Base-by-base conservation (phyloP, 2,329 filamentous ascomycete species). In the Neoarthrinium moseri region DNA sequence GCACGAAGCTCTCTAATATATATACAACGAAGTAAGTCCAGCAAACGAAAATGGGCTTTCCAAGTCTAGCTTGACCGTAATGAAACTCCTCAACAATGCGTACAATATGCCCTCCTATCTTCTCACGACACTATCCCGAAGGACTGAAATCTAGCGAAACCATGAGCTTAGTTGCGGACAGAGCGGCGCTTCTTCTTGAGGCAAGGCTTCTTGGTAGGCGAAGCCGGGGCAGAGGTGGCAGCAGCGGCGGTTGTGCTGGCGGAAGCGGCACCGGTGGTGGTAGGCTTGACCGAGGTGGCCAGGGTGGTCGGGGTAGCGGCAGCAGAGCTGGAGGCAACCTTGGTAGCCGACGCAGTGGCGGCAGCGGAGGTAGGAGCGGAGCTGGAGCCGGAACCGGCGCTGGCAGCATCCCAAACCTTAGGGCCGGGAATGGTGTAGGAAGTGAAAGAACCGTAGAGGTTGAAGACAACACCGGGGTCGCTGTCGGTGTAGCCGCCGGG, bases 381-480 rank as follows among this genome's bases (percentile, higher is more conserved):
- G 33, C 32, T 22, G 30, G 23, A 22, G 20, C 24, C 34, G 26
- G 23, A 26, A 7, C 37, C 35, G 10, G 40, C 12, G 20, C 27
- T 41, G 18, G 46, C 37, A 18, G 30, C 46, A 22, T 38, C 37
- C 47, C 47, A 49, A 24, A 50, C 15, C 18, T 34, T 30, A 6
- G 47, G 47, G 29, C 47, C 47, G 23, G 47, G 47, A 23, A 47
- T 46, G 18, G 26, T 23, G 43, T 50, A 50, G 33, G 7, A 24
- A 18, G 38, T 30, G 39, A 33, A 30, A 26, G 26, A 26, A 41
- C 41, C 49, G 73, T 84, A 84, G 64, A 85, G 73, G 71, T 78
- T 79, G 71, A 83, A 66, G 50, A 71, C 53, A 57, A 86, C 80
- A 48, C 82, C 82, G 11, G 76, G 61, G 60, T 84, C 81, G 45